Conservation (phyloP, 2,329 filamentous ascomycete genomes). For the Blastomyces gilchristii region DNA sequence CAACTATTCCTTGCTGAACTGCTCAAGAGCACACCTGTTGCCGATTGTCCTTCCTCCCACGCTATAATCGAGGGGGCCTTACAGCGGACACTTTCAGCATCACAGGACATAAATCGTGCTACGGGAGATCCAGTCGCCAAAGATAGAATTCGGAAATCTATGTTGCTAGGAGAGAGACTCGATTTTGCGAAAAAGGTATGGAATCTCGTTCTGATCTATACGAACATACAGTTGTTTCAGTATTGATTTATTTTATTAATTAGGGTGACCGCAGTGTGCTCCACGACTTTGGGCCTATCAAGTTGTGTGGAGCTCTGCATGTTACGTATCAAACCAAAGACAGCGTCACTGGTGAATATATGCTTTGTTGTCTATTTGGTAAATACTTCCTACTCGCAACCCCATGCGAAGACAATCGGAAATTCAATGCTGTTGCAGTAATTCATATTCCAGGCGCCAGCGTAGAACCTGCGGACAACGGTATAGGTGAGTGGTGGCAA, state of each 20-base stretch:
- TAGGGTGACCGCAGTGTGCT: slow-evolving; percentile 42
- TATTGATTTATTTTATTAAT: neutral
- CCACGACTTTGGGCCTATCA: slow-evolving; percentile 67
- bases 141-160: slow-evolving; percentile 65
- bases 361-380: slow-evolving; percentile 76
- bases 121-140: slow-evolving; percentile 64
- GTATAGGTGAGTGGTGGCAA: slow-evolving; percentile 48
- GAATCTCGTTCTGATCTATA: neutral
- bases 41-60: slow-evolving; percentile 75
- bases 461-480: slow-evolving; percentile 65
- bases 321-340: slow-evolving; percentile 67
- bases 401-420: slow-evolving; percentile 51
- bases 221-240: neutral
- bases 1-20: slow-evolving; percentile 78
- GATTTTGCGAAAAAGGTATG: slow-evolving; percentile 61
- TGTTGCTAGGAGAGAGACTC: slow-evolving; percentile 73
- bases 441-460: slow-evolving; percentile 56
- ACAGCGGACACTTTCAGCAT: slow-evolving; percentile 60
- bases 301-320: slow-evolving; percentile 72
- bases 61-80: slow-evolving; percentile 67
- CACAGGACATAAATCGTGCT: slow-evolving; percentile 72
- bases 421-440: slow-evolving; percentile 65
- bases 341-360: slow-evolving; percentile 63
- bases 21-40: slow-evolving; percentile 68
- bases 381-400: slow-evolving; percentile 68